phyloP scores from a whole-genome alignment of 2,329 filamentous ascomycete species.

The Blumeriella jaapii region DNA sequence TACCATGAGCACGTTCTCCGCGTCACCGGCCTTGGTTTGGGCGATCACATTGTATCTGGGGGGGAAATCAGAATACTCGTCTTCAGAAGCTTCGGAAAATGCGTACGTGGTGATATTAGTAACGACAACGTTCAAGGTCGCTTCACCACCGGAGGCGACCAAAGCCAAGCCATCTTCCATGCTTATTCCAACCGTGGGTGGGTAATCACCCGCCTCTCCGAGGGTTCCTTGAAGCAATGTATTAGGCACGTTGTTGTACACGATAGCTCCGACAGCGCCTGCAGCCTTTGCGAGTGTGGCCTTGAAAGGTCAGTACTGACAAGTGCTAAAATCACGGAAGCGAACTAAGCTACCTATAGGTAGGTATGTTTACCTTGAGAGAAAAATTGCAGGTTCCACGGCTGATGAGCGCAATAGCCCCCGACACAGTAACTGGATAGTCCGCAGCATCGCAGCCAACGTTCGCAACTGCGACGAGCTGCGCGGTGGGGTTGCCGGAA shows the following conservation, averaged over 20 bases:
- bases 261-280: slow-evolving; percentile 56
- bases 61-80: neutral
- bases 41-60: slow-evolving; percentile 42
- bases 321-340: neutral
- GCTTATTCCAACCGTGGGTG: slow-evolving; percentile 36
- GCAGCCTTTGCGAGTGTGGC: slow-evolving; percentile 53
- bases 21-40: slow-evolving; percentile 46
- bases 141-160: slow-evolving; percentile 7
- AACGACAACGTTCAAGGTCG: slow-evolving; percentile 3
- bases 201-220: slow-evolving; percentile 39
- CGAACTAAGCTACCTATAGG: neutral
- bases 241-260: slow-evolving; percentile 59
- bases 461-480: slow-evolving; percentile 14
- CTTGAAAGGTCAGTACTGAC: slow-evolving; percentile 31
- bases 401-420: slow-evolving; percentile 57
- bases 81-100: neutral
- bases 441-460: slow-evolving; percentile 33
- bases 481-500: slow-evolving; percentile 10
- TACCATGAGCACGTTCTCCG: slow-evolving; percentile 51
- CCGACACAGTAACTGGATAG: slow-evolving; percentile 45
- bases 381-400: slow-evolving; percentile 62
- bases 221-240: slow-evolving; percentile 52
- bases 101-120: slow-evolving; percentile 5
- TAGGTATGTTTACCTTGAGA: slow-evolving; percentile 29
- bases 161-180: slow-evolving; percentile 27